These are phyloP conservation scores for Beta macrorhiza DNA, from an alignment of 179 eudicot genomes.

Conservation along the genomic window DNA sequence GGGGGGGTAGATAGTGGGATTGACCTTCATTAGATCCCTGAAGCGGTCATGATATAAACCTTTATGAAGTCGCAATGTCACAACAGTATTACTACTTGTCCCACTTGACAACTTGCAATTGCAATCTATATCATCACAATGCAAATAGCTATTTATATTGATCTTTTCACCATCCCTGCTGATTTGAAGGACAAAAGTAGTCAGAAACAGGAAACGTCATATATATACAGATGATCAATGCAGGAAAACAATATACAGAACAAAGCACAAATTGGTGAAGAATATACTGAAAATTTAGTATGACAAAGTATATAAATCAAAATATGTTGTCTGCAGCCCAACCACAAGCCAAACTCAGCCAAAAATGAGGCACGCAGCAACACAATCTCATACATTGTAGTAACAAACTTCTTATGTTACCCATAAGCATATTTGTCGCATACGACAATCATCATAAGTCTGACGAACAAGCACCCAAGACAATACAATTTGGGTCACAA, in stretches of 20 bases:
- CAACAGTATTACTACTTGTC: constrained; percentile 27
- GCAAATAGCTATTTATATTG: constrained; percentile 48
- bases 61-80: constrained; percentile 58
- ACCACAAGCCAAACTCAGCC: not conserved
- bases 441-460: not conserved
- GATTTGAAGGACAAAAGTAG: constrained; percentile 22
- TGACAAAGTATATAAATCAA: not conserved
- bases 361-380: not conserved
- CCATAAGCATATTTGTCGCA: not conserved
- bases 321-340: not conserved
- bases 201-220: not conserved
- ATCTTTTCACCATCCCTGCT: constrained; percentile 73
- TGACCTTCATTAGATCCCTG: constrained; percentile 58
- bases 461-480: not conserved
- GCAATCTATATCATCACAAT: constrained; percentile 61
- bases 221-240: not conserved
- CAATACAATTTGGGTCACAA: not conserved
- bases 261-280: not conserved
- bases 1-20: not conserved
- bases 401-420: not conserved
- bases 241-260: not conserved
- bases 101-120: constrained; percentile 48
- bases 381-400: not conserved
- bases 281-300: not conserved
- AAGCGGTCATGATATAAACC: constrained; percentile 84